Base-by-base conservation (phyloP, 2,329 filamentous ascomycete genomes). In the Diaporthe citrichinensis region DNA sequence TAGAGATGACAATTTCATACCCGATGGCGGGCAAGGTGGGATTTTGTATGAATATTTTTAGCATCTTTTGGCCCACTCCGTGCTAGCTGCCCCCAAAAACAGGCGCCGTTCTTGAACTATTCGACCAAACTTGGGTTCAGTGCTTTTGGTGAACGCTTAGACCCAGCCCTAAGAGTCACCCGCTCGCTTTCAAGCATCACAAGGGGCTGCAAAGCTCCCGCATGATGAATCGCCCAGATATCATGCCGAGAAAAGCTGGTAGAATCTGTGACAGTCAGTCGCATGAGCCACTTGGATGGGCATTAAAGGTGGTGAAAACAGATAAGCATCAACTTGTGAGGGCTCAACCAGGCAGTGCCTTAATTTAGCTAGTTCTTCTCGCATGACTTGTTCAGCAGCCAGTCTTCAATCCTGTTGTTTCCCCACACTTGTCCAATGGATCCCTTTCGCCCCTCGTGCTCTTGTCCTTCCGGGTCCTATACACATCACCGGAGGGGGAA, bases 291-390 rank as follows among this genome's bases (percentile, higher is more conserved):
- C 25, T 25, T 28, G n/a, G 9, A 23, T 25, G 46, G 23, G 23
- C 17, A 51, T 7, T 51, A 15, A 12, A 8, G 12, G 9, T 5
- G 46, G 46, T 23, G 17, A 10, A 23, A 51, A 51, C 10, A 51
- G 31, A 83, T 14, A 15, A 4, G 36, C 36, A 39, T 39, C 36
- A 39, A 39, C 36, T 4, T 39, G 36, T 5, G 12, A 39, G 36
- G 36, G 36, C 36, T 39, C 36, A 39, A 39, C 36, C 36, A 39
- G 4, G 36, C 36, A 39, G 36, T 39, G 36, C 36, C 36, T 39
- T 0, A 39, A 39, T 39, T 4, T 3, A 39, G 10, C 10, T 39
- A 39, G 2, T 39, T 39, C 12, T 39, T 39, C 10, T 39, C 12
- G 36, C 12, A 39, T 39, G 36, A 14, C 36, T 39, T 39, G 1